Percentiles rank a stretch among this genome's conserved stretches.
Conservation (phyloP, 768 basidiomycete species). For the Fistulinella prunicolor region DNA sequence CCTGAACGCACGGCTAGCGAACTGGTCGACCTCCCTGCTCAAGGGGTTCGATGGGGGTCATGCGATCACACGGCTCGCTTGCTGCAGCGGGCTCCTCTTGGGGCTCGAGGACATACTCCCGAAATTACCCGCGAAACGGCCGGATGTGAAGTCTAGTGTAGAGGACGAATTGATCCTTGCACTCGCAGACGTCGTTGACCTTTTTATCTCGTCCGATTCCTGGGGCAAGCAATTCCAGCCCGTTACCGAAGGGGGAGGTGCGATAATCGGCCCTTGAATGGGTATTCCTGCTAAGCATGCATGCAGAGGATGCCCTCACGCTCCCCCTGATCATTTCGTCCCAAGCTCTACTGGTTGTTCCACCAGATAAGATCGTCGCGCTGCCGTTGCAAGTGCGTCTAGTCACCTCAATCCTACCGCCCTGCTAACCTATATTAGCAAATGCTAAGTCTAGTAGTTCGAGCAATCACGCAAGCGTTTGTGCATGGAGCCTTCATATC, state of each 20-base stretch:
- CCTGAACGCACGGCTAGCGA: slow-evolving; percentile 38
- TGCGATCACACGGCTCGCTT: slow-evolving; percentile 57
- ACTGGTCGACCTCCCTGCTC: slow-evolving; percentile 52
- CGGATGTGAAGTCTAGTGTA: slow-evolving; percentile 39
- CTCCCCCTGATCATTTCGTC: slow-evolving; percentile 53
- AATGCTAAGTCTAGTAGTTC: slow-evolving; percentile 36
- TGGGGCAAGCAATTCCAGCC: slow-evolving; percentile 73
- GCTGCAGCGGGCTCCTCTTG: slow-evolving; percentile 59
- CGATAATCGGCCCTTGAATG: slow-evolving; percentile 12
- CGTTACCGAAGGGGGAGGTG: slow-evolving; percentile 42
- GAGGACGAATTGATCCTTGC: slow-evolving; percentile 69
- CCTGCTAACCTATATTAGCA: slow-evolving; percentile 9
- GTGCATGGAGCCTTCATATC: slow-evolving; percentile 54
- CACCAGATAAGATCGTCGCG: slow-evolving; percentile 52
- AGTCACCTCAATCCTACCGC: slow-evolving; percentile 24
- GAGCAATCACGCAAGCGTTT: slow-evolving; percentile 55
- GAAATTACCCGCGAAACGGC: slow-evolving; percentile 27
- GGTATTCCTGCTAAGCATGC: slow-evolving; percentile 7
- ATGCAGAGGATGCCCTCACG: slow-evolving; percentile 42
- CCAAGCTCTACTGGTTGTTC: slow-evolving; percentile 56
- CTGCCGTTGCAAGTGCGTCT: slow-evolving; percentile 51
- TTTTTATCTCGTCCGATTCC: slow-evolving; percentile 40
- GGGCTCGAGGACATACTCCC: slow-evolving; percentile 56
- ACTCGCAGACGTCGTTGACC: slow-evolving; percentile 72
- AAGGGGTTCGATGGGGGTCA: slow-evolving; percentile 66